phyloP scores from a whole-genome alignment of 345 rosid species.

The Clausena lansium region DNA sequence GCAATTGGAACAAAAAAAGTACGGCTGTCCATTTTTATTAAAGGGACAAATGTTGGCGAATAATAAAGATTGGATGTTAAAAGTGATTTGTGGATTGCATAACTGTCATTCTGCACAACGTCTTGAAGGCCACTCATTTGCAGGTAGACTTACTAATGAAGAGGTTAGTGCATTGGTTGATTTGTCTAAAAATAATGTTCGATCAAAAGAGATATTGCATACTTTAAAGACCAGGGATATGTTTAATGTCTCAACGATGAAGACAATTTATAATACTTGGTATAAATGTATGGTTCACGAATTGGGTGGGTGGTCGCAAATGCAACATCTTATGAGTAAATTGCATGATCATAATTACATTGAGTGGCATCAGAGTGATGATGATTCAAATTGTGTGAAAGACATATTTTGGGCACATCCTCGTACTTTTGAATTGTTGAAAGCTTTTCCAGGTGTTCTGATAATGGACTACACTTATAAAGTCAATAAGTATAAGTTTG shows the following conservation, averaged over 20 bases:
- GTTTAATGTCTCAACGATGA: slow-evolving; percentile 6
- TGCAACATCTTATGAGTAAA: slow-evolving; percentile 14
- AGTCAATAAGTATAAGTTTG: not conserved
- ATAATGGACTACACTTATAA: slow-evolving; percentile 1
- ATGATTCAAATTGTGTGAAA: not conserved
- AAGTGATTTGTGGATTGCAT: too few relatives aligned
- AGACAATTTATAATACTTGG: slow-evolving; percentile 17
- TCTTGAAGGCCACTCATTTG: not conserved
- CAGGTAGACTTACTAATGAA: slow-evolving; percentile 12
- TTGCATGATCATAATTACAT: slow-evolving; percentile 7
- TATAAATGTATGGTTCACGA: slow-evolving; percentile 10
- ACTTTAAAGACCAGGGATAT: slow-evolving; percentile 4
- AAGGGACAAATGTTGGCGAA: too few relatives aligned
- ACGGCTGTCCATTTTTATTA: too few relatives aligned
- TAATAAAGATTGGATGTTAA: too few relatives aligned
- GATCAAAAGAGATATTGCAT: slow-evolving; percentile 8
- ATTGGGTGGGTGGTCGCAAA: not conserved
- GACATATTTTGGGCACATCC: slow-evolving; percentile 16
- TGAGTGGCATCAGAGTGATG: slow-evolving; percentile 12
- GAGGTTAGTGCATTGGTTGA: slow-evolving; percentile 10
- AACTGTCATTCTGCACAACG: too few relatives aligned
- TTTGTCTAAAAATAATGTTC: slow-evolving; percentile 6
- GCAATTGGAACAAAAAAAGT: too few relatives aligned
- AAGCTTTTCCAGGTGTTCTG: not conserved
- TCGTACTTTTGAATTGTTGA: not conserved